phyloP scores from a whole-genome alignment of 495 filamentous ascomycete species.

The Talaromyces ruber region DNA sequence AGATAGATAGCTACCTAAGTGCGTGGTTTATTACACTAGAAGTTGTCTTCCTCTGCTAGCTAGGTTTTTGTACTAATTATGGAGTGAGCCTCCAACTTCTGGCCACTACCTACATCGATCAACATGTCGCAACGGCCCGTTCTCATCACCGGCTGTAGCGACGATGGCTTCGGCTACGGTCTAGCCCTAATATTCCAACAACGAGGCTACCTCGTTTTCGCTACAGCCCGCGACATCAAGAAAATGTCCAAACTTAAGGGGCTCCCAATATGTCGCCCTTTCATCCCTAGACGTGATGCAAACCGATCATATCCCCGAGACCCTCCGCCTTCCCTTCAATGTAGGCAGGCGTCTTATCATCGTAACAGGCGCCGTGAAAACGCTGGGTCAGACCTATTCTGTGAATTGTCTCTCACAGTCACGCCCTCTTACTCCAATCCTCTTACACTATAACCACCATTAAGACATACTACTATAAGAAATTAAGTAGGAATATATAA shows the following conservation, averaged over 20 bases:
- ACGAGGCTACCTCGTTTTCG: constrained; percentile 45
- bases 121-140: constrained; percentile 7
- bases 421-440: too few relatives aligned
- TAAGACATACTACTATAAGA: too few relatives aligned
- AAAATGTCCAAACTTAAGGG: constrained; percentile 21
- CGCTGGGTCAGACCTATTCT: background rate
- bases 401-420: too few relatives aligned
- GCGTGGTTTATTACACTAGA: too few relatives aligned
- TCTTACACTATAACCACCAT: too few relatives aligned
- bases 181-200: constrained; percentile 41
- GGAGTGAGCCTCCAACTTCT: too few relatives aligned
- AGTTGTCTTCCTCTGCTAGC: too few relatives aligned
- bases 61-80: too few relatives aligned
- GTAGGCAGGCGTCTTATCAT: constrained; percentile 14
- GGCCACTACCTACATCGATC: background rate
- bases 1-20: too few relatives aligned
- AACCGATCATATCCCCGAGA: constrained; percentile 22
- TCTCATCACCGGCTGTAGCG: constrained; percentile 39
- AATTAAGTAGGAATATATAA: too few relatives aligned
- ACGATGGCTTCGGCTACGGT: constrained; percentile 44
- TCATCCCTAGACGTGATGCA: constrained; percentile 24
- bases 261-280: constrained; percentile 11
- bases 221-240: constrained; percentile 37
- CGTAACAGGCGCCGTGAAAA: background rate
- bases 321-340: constrained; percentile 28